Conservation (phyloP, 768 basidiomycete genomes). For the Termitomyces sp. region DNA sequence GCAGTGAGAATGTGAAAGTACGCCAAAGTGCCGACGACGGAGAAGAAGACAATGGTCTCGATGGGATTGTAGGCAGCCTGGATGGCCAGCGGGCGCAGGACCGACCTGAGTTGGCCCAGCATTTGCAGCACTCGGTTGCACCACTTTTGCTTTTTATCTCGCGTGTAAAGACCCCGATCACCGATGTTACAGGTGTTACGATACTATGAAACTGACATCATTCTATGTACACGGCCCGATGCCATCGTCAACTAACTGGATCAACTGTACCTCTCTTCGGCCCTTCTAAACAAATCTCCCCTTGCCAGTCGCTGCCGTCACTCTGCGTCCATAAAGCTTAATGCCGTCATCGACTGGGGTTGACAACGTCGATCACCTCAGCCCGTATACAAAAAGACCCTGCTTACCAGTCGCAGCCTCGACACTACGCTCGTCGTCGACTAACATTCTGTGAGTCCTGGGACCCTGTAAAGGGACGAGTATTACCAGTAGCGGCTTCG, state of each 20-base stretch:
- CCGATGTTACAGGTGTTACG: no score
- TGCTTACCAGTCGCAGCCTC: not conserved
- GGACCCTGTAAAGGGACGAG: not conserved
- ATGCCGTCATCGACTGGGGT: no score
- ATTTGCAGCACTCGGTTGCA: conserved; percentile 2
- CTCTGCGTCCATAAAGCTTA: no score
- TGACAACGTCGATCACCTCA: no score
- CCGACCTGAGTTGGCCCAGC: conserved; percentile 44
- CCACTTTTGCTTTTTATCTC: not conserved
- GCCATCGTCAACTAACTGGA: conserved; percentile 5
- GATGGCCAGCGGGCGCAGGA: conserved; percentile 63
- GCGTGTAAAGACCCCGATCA: no score
- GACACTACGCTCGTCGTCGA: not conserved
- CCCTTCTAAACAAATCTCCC: no score
- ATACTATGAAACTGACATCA: no score
- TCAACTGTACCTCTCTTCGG: no score
- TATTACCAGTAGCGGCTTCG: not conserved
- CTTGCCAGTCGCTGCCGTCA: no score
- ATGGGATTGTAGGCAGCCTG: conserved; percentile 76
- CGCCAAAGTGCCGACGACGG: conserved; percentile 83
- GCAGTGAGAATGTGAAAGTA: conserved; percentile 92
- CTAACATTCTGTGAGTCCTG: not conserved
- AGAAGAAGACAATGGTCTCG: conserved; percentile 89
- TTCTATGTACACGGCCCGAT: not conserved
- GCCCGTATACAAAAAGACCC: no score